Conservation (phyloP, 1,139 yeast species). For the Hemisphaericaspora subhashii region DNA sequence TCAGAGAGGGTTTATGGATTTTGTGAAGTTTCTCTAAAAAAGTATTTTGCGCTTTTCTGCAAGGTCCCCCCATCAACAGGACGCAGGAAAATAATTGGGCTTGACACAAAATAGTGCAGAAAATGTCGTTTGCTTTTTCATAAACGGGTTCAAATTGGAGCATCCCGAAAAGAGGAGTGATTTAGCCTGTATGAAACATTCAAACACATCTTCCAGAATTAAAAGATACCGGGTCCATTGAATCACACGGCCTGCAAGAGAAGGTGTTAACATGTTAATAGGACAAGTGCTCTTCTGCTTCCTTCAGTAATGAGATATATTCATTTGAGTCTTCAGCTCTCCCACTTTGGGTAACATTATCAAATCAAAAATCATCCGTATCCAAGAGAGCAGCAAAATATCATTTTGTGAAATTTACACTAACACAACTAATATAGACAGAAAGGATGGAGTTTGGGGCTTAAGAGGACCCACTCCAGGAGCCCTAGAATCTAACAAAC, state of each 20-base stretch:
- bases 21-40: too few relatives aligned
- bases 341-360: constrained; percentile 47
- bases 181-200: too few relatives aligned
- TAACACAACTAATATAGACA: constrained; percentile 85
- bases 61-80: too few relatives aligned
- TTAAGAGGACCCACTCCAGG: constrained; percentile 56
- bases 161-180: too few relatives aligned
- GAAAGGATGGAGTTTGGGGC: constrained; percentile 67
- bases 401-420: constrained; percentile 93
- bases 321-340: constrained; percentile 32
- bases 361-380: constrained; percentile 79
- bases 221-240: constrained; percentile 71
- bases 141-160: too few relatives aligned
- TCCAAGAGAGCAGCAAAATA: constrained; percentile 92
- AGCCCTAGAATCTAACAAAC: constrained; percentile 66
- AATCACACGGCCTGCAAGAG: constrained; percentile 55
- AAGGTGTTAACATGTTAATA: constrained; percentile 52
- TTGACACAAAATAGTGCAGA: too few relatives aligned
- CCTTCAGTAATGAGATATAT: constrained; percentile 49
- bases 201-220: constrained; percentile 93
- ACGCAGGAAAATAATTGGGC: too few relatives aligned
- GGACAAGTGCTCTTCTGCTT: constrained; percentile 84
- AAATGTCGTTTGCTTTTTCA: too few relatives aligned
- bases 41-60: too few relatives aligned
- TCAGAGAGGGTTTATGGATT: too few relatives aligned